These are phyloP conservation scores for Dryadomyces quercivorus DNA, from an alignment of 2,329 filamentous ascomycete species.

Conservation along the genomic window DNA sequence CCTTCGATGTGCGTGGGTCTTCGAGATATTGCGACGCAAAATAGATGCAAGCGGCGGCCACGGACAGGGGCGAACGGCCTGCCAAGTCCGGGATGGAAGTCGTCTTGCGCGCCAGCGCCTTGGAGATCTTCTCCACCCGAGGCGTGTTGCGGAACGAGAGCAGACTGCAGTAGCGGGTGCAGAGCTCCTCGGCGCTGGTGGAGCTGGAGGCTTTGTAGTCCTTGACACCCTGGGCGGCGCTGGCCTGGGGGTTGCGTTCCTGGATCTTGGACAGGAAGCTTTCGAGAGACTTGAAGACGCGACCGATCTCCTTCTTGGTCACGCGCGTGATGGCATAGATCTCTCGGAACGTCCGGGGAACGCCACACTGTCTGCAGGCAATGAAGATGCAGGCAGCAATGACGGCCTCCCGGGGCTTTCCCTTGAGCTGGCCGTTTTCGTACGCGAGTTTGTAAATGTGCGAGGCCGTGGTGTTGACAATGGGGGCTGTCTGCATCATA, in stretches of 20 bases:
- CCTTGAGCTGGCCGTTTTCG: conserved; percentile 87
- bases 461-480: conserved; percentile 81
- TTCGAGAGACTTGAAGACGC: conserved; percentile 89
- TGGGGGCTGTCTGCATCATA: conserved; percentile 65
- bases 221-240: conserved; percentile 37
- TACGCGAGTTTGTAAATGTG: conserved; percentile 92
- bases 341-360: conserved; percentile 84
- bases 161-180: conserved; percentile 78
- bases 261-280: conserved; percentile 70
- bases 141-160: conserved; percentile 61
- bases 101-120: conserved; percentile 66
- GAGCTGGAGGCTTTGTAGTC: conserved; percentile 64
- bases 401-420: conserved; percentile 85
- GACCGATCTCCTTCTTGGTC: conserved; percentile 91
- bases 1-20: conserved; percentile 66
- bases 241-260: conserved; percentile 41
- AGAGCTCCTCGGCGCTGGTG: conserved; percentile 73
- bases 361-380: conserved; percentile 79
- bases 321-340: conserved; percentile 90
- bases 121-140: conserved; percentile 67
- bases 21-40: conserved; percentile 84
- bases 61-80: conserved; percentile 85
- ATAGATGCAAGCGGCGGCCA: conserved; percentile 92
- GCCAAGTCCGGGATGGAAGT: conserved; percentile 69
- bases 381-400: conserved; percentile 97